Conservation (phyloP, 73 alveolate species). For the Loxodes magnus region DNA sequence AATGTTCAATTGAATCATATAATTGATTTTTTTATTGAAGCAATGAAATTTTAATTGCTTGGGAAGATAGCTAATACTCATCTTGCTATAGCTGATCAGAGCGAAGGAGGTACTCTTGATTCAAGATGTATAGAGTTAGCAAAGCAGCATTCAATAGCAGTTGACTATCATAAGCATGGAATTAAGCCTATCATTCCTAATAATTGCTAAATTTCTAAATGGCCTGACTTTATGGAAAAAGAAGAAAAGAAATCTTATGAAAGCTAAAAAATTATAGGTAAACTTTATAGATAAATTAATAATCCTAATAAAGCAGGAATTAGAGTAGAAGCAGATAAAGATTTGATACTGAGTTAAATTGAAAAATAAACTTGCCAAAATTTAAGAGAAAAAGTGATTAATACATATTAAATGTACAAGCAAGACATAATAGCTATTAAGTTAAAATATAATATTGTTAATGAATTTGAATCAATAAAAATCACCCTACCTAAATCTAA, state of each 20-base stretch:
- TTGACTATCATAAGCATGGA: slow-evolving; percentile 81
- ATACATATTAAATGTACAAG: no score
- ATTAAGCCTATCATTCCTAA: slow-evolving; percentile 32
- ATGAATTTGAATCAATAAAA: no score
- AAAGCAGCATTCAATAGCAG: slow-evolving; percentile 63
- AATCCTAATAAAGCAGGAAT: no score
- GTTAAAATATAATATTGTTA: no score
- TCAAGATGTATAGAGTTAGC: slow-evolving; percentile 52
- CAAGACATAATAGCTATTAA: no score
- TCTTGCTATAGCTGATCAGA: slow-evolving; percentile 68
- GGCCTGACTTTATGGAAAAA: slow-evolving; percentile 88
- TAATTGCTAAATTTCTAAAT: slow-evolving; percentile 23
- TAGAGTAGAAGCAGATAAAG: no score
- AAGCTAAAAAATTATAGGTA: slow-evolving; percentile 56
- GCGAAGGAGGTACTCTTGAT: slow-evolving; percentile 42
- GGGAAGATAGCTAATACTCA: slow-evolving; percentile 72
- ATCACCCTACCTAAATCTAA: no score
- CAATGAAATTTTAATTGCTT: slow-evolving; percentile 56
- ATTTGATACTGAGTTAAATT: no score
- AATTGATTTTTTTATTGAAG: slow-evolving; percentile 47
- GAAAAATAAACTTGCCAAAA: no score
- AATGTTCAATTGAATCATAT: slow-evolving; percentile 40
- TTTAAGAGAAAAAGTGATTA: no score
- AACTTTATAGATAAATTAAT: slow-evolving; percentile 37
- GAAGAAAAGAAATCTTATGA: slow-evolving; percentile 35